A percentile compares a stretch with the other conserved stretches of the same genome.
phyloP scores from a whole-genome alignment of 495 filamentous ascomycete species.

The Talaromyces wortmannii region DNA sequence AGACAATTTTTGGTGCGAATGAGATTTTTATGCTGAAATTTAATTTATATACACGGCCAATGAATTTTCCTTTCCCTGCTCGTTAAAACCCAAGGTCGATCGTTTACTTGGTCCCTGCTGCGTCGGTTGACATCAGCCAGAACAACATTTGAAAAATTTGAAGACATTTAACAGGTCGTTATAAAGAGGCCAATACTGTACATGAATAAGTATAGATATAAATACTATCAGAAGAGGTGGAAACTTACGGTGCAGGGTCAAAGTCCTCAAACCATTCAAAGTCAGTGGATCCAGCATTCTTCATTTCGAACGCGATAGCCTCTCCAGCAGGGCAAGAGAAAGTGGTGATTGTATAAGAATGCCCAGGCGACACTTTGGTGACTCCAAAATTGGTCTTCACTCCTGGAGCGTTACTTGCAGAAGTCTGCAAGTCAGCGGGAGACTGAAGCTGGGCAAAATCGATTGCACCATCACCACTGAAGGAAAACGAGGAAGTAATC shows the following conservation, averaged over 20 bases:
- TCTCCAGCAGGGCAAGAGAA: constrained; percentile 51
- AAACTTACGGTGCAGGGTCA: constrained; percentile 46
- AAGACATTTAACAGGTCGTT: neutral
- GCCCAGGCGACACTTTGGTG: constrained; percentile 43
- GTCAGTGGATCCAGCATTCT: constrained; percentile 39
- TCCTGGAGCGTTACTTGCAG: constrained; percentile 40
- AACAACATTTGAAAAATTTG: no score
- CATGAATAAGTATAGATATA: neutral
- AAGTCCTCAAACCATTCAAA: constrained; percentile 61
- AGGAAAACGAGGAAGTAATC: constrained; percentile 46
- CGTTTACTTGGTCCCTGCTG: neutral
- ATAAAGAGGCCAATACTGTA: neutral
- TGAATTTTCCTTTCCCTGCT: no score
- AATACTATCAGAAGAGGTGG: neutral
- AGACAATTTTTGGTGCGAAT: no score
- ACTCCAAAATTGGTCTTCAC: constrained; percentile 37
- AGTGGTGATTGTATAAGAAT: constrained; percentile 46
- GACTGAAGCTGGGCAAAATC: constrained; percentile 40
- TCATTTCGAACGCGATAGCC: constrained; percentile 44
- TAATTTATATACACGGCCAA: no score
- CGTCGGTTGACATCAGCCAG: neutral
- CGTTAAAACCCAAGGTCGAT: no score
- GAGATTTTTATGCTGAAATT: no score
- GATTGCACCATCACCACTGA: constrained; percentile 52
- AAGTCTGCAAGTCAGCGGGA: constrained; percentile 33